phyloP scores from a whole-genome alignment of 495 filamentous ascomycete genomes.

The Cladorrhinum samala region DNA sequence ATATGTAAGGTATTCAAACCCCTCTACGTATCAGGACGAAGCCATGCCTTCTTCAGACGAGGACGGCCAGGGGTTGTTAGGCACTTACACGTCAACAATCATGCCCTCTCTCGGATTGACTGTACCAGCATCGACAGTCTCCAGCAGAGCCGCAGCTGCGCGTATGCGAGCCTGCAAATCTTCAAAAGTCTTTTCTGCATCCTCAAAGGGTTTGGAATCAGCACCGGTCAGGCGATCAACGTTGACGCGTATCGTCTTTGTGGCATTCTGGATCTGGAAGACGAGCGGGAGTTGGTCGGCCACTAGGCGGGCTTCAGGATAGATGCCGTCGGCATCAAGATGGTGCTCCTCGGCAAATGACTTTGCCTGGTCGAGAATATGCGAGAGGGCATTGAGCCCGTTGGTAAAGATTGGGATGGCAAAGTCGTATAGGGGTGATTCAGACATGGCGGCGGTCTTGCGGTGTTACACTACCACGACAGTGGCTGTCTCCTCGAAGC shows the following conservation, averaged over 20 bases:
- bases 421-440: conserved; percentile 22
- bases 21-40: no score
- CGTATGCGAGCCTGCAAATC: conserved; percentile 19
- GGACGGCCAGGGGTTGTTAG: no score
- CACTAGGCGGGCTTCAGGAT: conserved; percentile 26
- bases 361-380: conserved; percentile 25
- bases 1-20: no score
- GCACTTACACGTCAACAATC: conserved; percentile 14
- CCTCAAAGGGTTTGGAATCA: conserved; percentile 7
- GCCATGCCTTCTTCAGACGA: no score
- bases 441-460: no score
- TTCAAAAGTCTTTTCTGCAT: conserved; percentile 20
- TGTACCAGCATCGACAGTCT: conserved; percentile 29
- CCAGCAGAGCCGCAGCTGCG: conserved; percentile 20
- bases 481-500: no score
- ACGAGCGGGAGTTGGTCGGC: conserved; percentile 44
- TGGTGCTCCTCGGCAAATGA: conserved; percentile 14
- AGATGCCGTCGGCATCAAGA: conserved; percentile 16
- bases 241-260: conserved; percentile 22
- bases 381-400: conserved; percentile 20
- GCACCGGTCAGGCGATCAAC: conserved; percentile 13
- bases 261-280: conserved; percentile 41
- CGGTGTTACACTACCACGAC: no score
- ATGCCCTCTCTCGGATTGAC: conserved; percentile 32
- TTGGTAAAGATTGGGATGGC: conserved; percentile 24